These are phyloP conservation scores for Penstemon barbatus DNA, from an alignment of 257 asterid genomes.

Conservation along the genomic window DNA sequence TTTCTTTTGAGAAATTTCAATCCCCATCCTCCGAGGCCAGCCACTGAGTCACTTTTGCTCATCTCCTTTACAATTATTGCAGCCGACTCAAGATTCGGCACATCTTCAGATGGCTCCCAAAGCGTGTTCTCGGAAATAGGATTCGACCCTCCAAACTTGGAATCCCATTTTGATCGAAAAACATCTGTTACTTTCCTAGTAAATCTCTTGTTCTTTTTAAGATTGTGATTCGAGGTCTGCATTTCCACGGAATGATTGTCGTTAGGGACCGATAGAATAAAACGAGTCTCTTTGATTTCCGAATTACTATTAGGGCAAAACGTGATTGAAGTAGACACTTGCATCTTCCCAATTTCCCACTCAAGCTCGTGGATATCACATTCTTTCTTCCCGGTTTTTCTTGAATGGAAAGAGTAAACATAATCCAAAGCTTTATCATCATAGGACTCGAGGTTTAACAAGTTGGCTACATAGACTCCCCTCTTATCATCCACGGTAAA, in stretches of 20 bases:
- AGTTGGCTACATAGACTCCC: constrained; percentile 60
- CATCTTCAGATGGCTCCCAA: constrained; percentile 46
- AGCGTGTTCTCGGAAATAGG: constrained; percentile 47
- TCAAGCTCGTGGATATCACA: constrained; percentile 33
- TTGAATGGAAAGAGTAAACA: constrained; percentile 64
- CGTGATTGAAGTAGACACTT: constrained; percentile 63
- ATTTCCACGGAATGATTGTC: constrained; percentile 36
- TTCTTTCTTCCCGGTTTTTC: constrained; percentile 47
- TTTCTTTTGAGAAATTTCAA: constrained; percentile 70
- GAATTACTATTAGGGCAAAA: constrained; percentile 47
- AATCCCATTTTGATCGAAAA: constrained; percentile 45
- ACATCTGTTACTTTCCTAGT: constrained; percentile 54
- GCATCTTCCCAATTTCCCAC: constrained; percentile 64
- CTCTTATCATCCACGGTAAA: constrained; percentile 71
- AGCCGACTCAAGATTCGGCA: constrained; percentile 70
- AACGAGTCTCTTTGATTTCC: constrained; percentile 60
- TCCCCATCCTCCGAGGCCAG: constrained; percentile 83
- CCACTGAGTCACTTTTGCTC: constrained; percentile 39
- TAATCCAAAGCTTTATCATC: constrained; percentile 56
- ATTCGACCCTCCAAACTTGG: constrained; percentile 44
- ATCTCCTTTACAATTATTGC: constrained; percentile 65
- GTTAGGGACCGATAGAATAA: constrained; percentile 51
- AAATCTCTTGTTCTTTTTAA: constrained; percentile 47
- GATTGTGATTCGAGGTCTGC: constrained; percentile 37
- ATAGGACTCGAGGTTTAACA: constrained; percentile 43